phyloP scores from a whole-genome alignment of 345 rosid species.

The thale cress (Arabidopsis thaliana) region DNA sequence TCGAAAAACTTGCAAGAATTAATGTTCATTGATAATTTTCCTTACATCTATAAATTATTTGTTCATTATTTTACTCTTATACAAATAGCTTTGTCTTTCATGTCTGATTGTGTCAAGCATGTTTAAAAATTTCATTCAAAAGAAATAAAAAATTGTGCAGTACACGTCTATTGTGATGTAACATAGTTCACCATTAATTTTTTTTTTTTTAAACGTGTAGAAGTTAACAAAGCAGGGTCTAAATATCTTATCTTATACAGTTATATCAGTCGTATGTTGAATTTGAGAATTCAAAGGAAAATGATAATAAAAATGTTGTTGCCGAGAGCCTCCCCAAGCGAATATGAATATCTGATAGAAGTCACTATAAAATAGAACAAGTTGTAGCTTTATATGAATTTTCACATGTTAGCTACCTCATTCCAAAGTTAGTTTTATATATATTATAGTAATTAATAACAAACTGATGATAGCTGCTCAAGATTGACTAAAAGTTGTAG shows the following conservation, averaged over 20 bases:
- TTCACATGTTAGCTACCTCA: slow-evolving; percentile 37
- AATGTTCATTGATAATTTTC: not conserved
- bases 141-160: not conserved
- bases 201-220: not conserved
- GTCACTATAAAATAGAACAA: slow-evolving; percentile 6
- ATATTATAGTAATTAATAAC: not conserved
- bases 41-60: not conserved
- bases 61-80: not conserved
- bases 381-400: slow-evolving; percentile 30
- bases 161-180: not conserved
- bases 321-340: not conserved
- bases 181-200: too few species aligned
- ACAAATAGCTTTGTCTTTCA: not conserved
- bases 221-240: not conserved
- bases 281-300: not conserved
- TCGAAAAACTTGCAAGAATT: not conserved
- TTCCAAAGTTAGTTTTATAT: not conserved
- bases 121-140: too few species aligned
- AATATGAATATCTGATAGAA: not conserved
- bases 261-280: not conserved
- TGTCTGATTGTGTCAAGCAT: not conserved
- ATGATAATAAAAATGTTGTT: not conserved
- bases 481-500: not conserved
- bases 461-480: not conserved
- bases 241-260: not conserved